phyloP scores from a whole-genome alignment of 768 basidiomycete species.

The Coprinopsis cinerea region DNA sequence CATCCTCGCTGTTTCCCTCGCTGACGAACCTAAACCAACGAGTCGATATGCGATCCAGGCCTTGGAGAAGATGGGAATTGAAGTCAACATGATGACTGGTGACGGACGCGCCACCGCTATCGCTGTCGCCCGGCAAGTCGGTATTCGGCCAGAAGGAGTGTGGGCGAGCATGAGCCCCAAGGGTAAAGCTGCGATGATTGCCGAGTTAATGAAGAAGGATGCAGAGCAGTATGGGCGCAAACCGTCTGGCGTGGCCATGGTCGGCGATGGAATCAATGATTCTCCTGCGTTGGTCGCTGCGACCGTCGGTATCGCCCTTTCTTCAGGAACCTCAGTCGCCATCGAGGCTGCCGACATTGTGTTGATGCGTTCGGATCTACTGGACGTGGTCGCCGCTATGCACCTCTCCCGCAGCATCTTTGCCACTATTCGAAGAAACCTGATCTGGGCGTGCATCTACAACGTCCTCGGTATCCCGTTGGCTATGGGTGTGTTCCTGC shows the following conservation, averaged over 20 bases:
- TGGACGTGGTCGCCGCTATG: slow-evolving; percentile 96
- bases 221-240: slow-evolving; percentile 87
- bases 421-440: slow-evolving; percentile 83
- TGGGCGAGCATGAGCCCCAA: slow-evolving; percentile 94
- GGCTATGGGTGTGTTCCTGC: slow-evolving; percentile 95
- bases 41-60: slow-evolving; percentile 79
- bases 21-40: slow-evolving; percentile 83
- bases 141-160: slow-evolving; percentile 76
- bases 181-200: slow-evolving; percentile 84
- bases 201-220: slow-evolving; percentile 70
- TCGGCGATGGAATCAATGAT: slow-evolving; percentile 99
- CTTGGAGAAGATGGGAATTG: slow-evolving; percentile 83
- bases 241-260: slow-evolving; percentile 42
- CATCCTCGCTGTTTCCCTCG: slow-evolving; percentile 75
- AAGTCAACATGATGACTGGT: slow-evolving; percentile 91
- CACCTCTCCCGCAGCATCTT: slow-evolving; percentile 88
- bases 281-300: slow-evolving; percentile 96
- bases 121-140: slow-evolving; percentile 86
- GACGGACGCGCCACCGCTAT: slow-evolving; percentile 82
- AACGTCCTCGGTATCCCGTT: slow-evolving; percentile 92
- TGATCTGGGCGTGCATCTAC: slow-evolving; percentile 95
- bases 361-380: slow-evolving; percentile 92
- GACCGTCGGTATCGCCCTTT: slow-evolving; percentile 93
- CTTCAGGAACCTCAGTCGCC: slow-evolving; percentile 93
- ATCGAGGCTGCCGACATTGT: slow-evolving; percentile 98